phyloP scores from a whole-genome alignment of 140 eudicot species.

The Stevia rebaudiana region DNA sequence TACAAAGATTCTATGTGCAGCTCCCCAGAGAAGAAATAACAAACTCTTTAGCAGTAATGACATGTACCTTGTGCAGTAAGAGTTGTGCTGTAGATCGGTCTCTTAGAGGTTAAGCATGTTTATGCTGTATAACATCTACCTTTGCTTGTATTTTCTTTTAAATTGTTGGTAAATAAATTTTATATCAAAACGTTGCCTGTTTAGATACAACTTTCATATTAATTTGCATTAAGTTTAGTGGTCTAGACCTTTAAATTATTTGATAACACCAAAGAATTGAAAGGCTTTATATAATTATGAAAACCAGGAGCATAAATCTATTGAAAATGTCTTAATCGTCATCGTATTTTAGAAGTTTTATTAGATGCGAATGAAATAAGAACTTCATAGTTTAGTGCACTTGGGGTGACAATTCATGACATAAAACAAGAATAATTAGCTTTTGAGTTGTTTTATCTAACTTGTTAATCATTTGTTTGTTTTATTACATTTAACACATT shows the following conservation, averaged over 20 bases:
- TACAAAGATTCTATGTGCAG: neutral
- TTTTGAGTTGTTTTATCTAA: neutral
- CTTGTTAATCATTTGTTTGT: no score
- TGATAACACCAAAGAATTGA: neutral
- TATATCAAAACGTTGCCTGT: neutral
- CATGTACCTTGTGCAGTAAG: conserved; percentile 3
- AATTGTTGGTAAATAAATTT: neutral
- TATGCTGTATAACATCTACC: neutral
- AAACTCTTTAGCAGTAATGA: neutral
- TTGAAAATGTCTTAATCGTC: no score
- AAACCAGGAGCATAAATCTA: no score
- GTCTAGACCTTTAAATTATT: neutral
- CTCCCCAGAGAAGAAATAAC: neutral
- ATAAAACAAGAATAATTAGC: neutral
- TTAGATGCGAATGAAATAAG: no score
- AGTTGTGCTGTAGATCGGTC: neutral
- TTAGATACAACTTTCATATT: neutral
- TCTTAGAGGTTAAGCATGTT: neutral
- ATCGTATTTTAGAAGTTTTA: no score
- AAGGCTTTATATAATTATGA: no score
- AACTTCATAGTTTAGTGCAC: no score
- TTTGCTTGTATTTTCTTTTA: neutral
- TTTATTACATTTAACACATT: no score
- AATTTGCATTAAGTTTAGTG: neutral
- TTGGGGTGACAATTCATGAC: neutral